Evolutionary conservation across 2,329 filamentous ascomycete genomes (phyloP), one percentile per base, ranked within the genome.

Genomic region (Fusarium zealandicum): DNA sequence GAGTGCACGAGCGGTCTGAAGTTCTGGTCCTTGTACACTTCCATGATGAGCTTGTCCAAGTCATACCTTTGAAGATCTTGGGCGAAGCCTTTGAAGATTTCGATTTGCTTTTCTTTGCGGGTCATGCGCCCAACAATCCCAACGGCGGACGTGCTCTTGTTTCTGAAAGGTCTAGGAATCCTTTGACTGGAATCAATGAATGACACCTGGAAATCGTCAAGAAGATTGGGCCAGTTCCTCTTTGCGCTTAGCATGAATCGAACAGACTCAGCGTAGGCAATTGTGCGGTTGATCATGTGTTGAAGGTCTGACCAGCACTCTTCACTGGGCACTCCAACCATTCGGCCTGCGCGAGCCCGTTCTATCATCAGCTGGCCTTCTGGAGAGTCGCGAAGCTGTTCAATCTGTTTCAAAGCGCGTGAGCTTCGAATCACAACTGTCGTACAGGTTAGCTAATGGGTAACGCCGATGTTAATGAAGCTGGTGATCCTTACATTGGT

Each of bases 1-100:
- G 70, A 69, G 30, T 75, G 73, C 0, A 75, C 71, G 6, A 61
- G 54, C 1, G 69, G 67, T 1, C 13, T 57, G 31, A 66, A 72
- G 3, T 6, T 4, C 3, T 49, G 20, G 1, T 31, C 54, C 4
- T 43, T 27, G 22, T 57, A 58, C 36, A 57, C 45, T 2, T 17
- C 10, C 18, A 38, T 28, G 6, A 69, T 64, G 3, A 54, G 12
- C 1, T 28, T 16, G 31, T 69, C 59, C 2, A 69, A 49, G 12
- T 63, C 42, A 20, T 61, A 58, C 30, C 30, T 30, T 32, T 61
- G 48, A 4, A 61, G 45, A 1, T 61, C 47, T n/a, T 13, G 32
- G 3, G 44, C 52, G 28, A 56, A 59, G 3, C 20, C 25, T 27
- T 33, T 30, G 11, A 57, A 59, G 3, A 17, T 40, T 9, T 32